Evolutionary conservation across 805 yeast genomes (phyloP).

Genomic region (Wickerhamomyces sydowiorum): DNA sequence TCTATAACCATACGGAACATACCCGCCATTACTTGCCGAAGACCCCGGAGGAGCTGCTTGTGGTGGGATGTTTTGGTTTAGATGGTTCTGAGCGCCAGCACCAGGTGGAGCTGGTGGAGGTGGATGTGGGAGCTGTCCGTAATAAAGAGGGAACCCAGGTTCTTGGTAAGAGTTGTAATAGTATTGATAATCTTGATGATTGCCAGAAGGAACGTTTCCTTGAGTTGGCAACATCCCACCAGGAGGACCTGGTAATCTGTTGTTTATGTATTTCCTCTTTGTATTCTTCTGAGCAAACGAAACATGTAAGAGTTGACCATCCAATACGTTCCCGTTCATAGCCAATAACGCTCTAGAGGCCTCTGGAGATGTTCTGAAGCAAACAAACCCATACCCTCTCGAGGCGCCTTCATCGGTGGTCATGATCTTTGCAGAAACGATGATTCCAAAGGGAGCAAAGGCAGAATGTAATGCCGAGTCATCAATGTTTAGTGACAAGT

Average conservation of each 20-base stretch:
- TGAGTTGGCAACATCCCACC: no score
- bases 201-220: no score
- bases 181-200: not conserved
- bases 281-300: slow-evolving; percentile 70
- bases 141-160: no score
- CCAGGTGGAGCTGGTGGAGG: not conserved
- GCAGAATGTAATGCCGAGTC: slow-evolving; percentile 41
- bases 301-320: slow-evolving; percentile 51
- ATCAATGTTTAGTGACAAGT: slow-evolving; percentile 43
- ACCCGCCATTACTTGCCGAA: not conserved
- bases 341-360: slow-evolving; percentile 63
- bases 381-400: slow-evolving; percentile 75
- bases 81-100: no score
- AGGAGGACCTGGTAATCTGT: no score
- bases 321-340: slow-evolving; percentile 52
- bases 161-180: not conserved
- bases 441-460: slow-evolving; percentile 42
- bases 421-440: slow-evolving; percentile 48
- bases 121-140: no score
- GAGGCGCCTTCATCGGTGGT: slow-evolving; percentile 36
- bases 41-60: not conserved
- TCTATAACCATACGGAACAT: not conserved
- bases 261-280: slow-evolving; percentile 34
- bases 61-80: no score
- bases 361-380: slow-evolving; percentile 53